phyloP scores from a whole-genome alignment of 352 stramenopile species.

The Globisporangium uncinulatum region DNA sequence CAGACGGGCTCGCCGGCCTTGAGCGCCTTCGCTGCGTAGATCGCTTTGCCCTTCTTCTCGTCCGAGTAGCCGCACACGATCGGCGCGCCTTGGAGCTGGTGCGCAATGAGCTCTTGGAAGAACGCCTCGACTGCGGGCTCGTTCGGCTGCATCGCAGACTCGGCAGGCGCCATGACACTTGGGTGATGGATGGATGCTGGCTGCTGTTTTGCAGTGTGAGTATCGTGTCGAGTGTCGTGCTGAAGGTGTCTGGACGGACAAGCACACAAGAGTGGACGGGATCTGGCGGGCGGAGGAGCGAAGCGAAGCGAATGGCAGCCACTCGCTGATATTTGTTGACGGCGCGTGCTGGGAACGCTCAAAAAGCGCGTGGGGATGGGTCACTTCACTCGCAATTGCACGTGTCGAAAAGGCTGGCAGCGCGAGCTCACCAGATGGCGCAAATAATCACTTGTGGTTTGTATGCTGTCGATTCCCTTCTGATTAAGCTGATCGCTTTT shows the following conservation, averaged over 20 bases:
- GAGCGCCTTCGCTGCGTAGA: constrained; percentile 51
- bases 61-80: constrained; percentile 45
- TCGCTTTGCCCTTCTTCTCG: constrained; percentile 66
- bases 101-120: constrained; percentile 55
- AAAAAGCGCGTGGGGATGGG: too few species aligned
- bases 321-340: too few species aligned
- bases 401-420: neutral
- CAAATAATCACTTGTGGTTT: neutral
- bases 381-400: too few species aligned
- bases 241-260: too few species aligned
- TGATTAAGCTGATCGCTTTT: too few species aligned
- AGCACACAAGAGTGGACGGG: too few species aligned
- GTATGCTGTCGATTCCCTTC: neutral
- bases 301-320: too few species aligned
- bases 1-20: constrained; percentile 58
- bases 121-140: constrained; percentile 23
- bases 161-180: neutral
- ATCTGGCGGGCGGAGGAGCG: too few species aligned
- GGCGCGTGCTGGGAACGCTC: too few species aligned
- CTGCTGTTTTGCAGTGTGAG: too few species aligned
- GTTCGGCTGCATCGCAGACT: neutral
- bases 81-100: constrained; percentile 39
- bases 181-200: too few species aligned
- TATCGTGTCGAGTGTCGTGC: too few species aligned
- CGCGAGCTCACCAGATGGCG: neutral